A percentile compares a stretch with the other conserved stretches of the same genome.
These are phyloP conservation scores for Vitis riparia DNA, from an alignment of 164 flowering plant species.

Conservation along the genomic window DNA sequence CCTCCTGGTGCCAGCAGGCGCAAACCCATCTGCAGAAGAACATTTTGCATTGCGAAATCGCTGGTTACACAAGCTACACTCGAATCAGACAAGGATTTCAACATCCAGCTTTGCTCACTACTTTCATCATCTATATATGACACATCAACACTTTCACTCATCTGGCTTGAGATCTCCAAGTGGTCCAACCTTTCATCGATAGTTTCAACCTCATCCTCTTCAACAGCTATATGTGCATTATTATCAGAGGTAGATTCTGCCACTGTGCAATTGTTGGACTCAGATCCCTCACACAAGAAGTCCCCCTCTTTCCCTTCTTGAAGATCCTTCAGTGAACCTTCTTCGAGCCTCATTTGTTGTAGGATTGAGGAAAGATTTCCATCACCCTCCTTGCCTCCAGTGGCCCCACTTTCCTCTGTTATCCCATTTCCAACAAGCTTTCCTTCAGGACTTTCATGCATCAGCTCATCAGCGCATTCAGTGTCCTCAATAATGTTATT, in stretches of 20 bases:
- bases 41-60: conserved; percentile 99
- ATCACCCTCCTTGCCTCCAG: conserved; percentile 20
- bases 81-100: conserved; percentile 86
- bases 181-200: conserved; percentile 35
- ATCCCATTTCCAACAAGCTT: conserved; percentile 13
- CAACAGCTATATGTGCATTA: conserved; percentile 14
- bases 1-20: conserved; percentile 92
- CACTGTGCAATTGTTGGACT: conserved; percentile 3
- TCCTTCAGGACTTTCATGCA: conserved; percentile 22
- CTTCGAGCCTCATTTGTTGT: conserved; percentile 57
- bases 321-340: conserved; percentile 25
- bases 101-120: conserved; percentile 89
- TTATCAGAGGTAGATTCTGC: conserved; percentile 9
- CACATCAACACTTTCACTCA: conserved; percentile 46
- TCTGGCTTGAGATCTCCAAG: conserved; percentile 47
- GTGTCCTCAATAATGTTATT: conserved; percentile 20
- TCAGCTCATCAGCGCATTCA: conserved; percentile 12
- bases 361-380: conserved; percentile 45
- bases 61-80: conserved; percentile 88
- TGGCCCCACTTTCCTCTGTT: conserved; percentile 22
- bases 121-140: conserved; percentile 56
- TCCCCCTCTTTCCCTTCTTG: conserved; percentile 18
- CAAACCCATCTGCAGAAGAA: conserved; percentile 91
- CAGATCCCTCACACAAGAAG: conserved; percentile 2
- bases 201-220: conserved; percentile 27